Conservation (phyloP, 192 early-diverging fungal genomes). For the Spizellomyces punctatus region DNA sequence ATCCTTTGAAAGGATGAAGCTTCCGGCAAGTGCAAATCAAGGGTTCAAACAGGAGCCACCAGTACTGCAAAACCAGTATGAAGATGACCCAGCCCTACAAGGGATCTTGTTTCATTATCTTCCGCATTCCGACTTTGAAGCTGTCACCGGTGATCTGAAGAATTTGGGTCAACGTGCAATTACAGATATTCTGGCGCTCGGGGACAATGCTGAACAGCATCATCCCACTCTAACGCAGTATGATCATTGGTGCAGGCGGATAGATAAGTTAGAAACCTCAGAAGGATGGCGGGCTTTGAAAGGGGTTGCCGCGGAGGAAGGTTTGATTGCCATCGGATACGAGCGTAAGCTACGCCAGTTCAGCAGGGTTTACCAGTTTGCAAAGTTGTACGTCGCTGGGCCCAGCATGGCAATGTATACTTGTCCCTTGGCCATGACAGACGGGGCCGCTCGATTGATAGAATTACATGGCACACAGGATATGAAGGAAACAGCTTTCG, state of each 20-base stretch:
- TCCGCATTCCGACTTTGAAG: slow-evolving; percentile 45
- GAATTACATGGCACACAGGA: slow-evolving; percentile 57
- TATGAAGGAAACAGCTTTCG: slow-evolving; percentile 50
- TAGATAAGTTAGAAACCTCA: slow-evolving; percentile 62
- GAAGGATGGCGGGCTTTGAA: slow-evolving; percentile 68
- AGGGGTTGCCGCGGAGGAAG: slow-evolving; percentile 62
- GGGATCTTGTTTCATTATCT: slow-evolving; percentile 52
- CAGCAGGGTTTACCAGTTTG: slow-evolving; percentile 65
- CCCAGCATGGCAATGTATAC: slow-evolving; percentile 55
- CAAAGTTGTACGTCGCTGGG: slow-evolving; percentile 59
- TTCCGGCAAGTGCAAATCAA: slow-evolving; percentile 14
- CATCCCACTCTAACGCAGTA: slow-evolving; percentile 70
- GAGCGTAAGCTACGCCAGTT: slow-evolving; percentile 55
- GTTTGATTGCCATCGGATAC: slow-evolving; percentile 67
- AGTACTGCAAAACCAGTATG: slow-evolving; percentile 33
- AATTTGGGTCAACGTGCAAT: slow-evolving; percentile 42
- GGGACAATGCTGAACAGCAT: slow-evolving; percentile 60
- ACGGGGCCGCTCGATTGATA: slow-evolving; percentile 68
- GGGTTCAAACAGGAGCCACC: slow-evolving; percentile 37
- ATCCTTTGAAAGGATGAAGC: too few relatives aligned
- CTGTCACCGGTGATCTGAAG: slow-evolving; percentile 50
- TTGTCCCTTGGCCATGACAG: slow-evolving; percentile 83
- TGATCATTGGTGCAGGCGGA: slow-evolving; percentile 65
- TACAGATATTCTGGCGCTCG: slow-evolving; percentile 48
- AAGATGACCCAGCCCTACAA: slow-evolving; percentile 48